Base-by-base conservation (phyloP, 371 early-diverging fungal genomes). In the Haplosporangium sp. region DNA sequence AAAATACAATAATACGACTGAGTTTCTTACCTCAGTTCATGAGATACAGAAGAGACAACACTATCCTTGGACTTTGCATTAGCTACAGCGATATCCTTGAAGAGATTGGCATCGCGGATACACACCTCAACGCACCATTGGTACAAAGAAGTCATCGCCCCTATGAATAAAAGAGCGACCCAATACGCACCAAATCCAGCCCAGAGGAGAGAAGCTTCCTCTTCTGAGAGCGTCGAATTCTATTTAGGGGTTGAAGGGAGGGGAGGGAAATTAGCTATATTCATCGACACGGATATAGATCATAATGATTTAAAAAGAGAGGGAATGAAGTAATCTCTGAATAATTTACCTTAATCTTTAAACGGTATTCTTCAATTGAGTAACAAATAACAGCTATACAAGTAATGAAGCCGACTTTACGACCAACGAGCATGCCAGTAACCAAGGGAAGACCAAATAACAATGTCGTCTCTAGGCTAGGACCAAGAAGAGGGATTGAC, bases 1-100 rank as follows among this genome's bases (percentile, higher is more conserved):
- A 0, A 48, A 39, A 15, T 19, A 27, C 27, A 61, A 42, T 4
- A 15, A 13, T 39, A 59, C 17, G 39, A 13, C 9, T 8, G 39
- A 38, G 37, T 44, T 44, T 10, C 13, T 61, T 79, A 79, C 79
- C 79, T 66, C 19, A 79, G 62, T 57, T 79, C 79, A 44, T 79
- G 79, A 15, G 79, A 79, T 19, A 79, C 79, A 9, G 79, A 79
- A 0, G 79, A 79, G 52, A 79, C 79, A 1, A 79, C 79, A 5
- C 79, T 74, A 52, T 79, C 79, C 64, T 79, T 79, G 37, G 79
- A 79, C 58, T 79, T 79, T 37, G 79, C 79, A 52, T 79, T 79
- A 52, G 79, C 79, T 20, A 79, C 74, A 15, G 79, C 79, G 66
- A 79, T 61, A 62, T 79, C 79, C 68, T 79, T 79, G 65, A 71